A percentile compares a stretch with the other conserved stretches of the same genome.
phyloP scores from a whole-genome alignment of 139 green algal species.

The Volvox reticuliferus region DNA sequence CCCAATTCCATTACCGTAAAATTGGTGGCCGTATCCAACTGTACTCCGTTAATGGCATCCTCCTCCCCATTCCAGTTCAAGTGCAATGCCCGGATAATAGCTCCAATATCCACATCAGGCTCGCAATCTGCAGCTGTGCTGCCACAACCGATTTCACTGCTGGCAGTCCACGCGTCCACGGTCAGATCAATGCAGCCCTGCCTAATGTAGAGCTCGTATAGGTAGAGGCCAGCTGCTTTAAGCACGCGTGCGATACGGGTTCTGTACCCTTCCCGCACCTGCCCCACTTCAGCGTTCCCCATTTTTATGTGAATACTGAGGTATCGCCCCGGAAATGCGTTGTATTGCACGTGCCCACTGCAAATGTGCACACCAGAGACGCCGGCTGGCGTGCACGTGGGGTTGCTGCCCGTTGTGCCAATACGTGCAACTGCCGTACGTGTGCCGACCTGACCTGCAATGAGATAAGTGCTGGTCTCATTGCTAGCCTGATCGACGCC shows the following conservation, averaged over 20 bases:
- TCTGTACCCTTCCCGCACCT: neutral
- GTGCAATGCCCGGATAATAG: neutral
- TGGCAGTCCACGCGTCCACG: neutral
- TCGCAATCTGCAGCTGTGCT: neutral
- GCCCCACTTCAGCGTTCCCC: neutral
- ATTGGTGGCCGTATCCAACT: neutral
- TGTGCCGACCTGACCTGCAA: too few relatives aligned
- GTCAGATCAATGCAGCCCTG: neutral
- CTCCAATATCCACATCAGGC: neutral
- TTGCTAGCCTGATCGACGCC: too few relatives aligned
- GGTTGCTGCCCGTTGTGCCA: too few relatives aligned
- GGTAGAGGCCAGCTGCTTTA: neutral
- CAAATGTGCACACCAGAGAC: too few relatives aligned
- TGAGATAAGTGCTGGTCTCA: too few relatives aligned
- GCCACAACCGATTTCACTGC: neutral
- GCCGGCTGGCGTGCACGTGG: too few relatives aligned
- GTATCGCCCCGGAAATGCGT: neutral
- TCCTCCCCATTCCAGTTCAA: neutral
- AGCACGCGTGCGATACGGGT: neutral
- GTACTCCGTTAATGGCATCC: neutral
- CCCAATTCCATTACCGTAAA: neutral
- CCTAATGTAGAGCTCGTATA: neutral
- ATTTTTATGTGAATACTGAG: neutral
- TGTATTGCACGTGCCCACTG: neutral
- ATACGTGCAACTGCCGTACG: too few relatives aligned